Evolutionary conservation across 2,329 filamentous ascomycete genomes (phyloP), one percentile per base, ranked within the genome.

Genomic region (Colletotrichum sp.): DNA sequence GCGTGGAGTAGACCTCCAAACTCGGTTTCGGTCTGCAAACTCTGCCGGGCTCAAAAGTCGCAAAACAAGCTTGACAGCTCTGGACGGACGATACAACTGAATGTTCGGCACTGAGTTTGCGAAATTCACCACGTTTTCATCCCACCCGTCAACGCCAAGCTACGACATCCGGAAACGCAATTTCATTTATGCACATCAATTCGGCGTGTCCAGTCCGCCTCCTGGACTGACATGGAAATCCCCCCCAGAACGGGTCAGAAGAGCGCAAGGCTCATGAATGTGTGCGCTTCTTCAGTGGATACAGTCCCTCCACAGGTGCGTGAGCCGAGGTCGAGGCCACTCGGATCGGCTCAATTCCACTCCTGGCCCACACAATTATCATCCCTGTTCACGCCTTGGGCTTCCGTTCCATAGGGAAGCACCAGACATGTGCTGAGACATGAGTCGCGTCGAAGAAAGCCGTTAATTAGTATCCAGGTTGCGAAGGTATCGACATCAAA

Each of bases 181-280:
- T 73, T 73, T 59, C 57, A 73, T 73, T 73, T 73, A 69, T 73
- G 57, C 65, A 43, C 28, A 14, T 28, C 32, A n/a, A 24, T 39
- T 39, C 32, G 32, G 32, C 32, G 36, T 39, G 36, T 39, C 36
- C 36, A 39, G 36, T 16, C 36, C 36, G 36, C 36, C 36, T 39
- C 36, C 36, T 39, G 1, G 14, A 39, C 36, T 39, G 36, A 39
- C 14, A 39, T 39, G 28, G 24, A 30, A 21, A 30, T 2, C 6
- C 24, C 3, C 63, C 63, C 34, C n/a, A 43, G 14, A 52, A 48
- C n/a, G 36, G 14, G 36, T 39, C 36, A 39, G 36, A 39, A 39
- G 36, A 39, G 36, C 14, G 34, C 26, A 39, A 60, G 59, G 30
- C 57, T 55, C 43, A n/a, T 32, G 12, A 60, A 39, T 26, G 32